Evolutionary conservation across 305 asterid species (phyloP).

Genomic region (Solanum chacoense): DNA sequence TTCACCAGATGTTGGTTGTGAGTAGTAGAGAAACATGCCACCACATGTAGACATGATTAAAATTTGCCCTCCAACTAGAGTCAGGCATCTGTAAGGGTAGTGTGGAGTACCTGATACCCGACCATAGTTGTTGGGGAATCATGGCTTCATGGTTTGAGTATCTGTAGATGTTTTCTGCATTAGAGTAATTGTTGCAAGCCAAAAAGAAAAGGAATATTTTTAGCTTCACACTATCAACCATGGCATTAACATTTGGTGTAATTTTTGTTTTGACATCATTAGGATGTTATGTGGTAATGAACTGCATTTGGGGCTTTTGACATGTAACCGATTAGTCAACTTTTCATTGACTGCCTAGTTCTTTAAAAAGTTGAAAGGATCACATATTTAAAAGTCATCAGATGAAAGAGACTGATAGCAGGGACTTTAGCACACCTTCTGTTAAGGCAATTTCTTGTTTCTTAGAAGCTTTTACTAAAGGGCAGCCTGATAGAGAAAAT

Average conservation of each 20-base stretch:
- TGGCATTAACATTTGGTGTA: neutral
- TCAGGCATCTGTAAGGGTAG: neutral
- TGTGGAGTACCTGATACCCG: neutral
- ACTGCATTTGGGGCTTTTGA: neutral
- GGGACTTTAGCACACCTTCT: neutral
- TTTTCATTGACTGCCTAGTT: neutral
- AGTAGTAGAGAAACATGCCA: neutral
- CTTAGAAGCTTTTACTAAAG: neutral
- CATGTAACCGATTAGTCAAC: neutral
- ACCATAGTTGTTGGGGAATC: neutral
- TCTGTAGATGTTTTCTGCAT: neutral
- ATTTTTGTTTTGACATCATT: neutral
- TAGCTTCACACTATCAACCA: neutral
- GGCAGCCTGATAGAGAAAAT: neutral
- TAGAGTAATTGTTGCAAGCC: neutral
- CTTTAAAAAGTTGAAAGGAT: neutral
- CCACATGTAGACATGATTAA: neutral
- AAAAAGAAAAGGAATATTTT: neutral
- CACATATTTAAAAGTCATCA: neutral
- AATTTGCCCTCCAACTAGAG: neutral
- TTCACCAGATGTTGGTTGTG: neutral
- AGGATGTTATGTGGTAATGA: neutral
- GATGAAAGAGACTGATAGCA: neutral
- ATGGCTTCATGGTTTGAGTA: neutral
- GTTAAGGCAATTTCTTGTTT: neutral